Evolutionary conservation across 2,329 filamentous ascomycete genomes (phyloP).

Genomic region (Trichoderma atrobrunneum): DNA sequence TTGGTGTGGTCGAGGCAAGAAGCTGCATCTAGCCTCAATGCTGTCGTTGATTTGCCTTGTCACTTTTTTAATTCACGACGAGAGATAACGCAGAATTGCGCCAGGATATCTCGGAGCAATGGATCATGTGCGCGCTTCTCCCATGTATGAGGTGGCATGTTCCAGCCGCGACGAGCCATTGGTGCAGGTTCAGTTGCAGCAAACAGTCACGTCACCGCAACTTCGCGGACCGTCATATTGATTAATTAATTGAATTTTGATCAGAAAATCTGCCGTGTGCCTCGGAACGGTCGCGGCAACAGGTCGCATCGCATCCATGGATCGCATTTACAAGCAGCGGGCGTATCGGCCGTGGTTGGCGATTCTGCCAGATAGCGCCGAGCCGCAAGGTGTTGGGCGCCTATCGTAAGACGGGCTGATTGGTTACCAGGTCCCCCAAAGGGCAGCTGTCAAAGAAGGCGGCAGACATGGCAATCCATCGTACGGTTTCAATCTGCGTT

Average conservation of each 20-base stretch:
- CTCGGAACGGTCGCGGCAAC: background rate
- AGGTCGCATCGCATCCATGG: background rate
- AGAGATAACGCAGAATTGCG: background rate
- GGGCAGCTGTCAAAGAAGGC: background rate
- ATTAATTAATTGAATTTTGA: no score
- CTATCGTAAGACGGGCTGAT: slow-evolving; percentile 11
- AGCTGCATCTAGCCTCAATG: background rate
- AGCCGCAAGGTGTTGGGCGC: slow-evolving; percentile 7
- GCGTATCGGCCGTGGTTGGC: background rate
- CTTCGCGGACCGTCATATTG: background rate
- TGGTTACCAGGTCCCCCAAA: slow-evolving; percentile 1
- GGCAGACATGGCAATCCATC: background rate
- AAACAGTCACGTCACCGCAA: slow-evolving; percentile 15
- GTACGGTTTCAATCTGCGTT: background rate
- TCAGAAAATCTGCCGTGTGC: background rate
- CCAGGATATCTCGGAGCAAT: slow-evolving; percentile 13
- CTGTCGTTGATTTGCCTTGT: background rate
- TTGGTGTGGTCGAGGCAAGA: background rate
- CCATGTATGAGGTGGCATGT: slow-evolving; percentile 6
- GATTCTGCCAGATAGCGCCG: slow-evolving; percentile 12
- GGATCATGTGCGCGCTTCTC: slow-evolving; percentile 16
- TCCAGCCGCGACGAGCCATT: slow-evolving; percentile 6
- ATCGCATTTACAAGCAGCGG: background rate
- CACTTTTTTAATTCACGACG: background rate
- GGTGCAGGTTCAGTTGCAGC: background rate